Conservation (phyloP, 140 eudicot genomes). For the Erigeron philadelphicus region DNA sequence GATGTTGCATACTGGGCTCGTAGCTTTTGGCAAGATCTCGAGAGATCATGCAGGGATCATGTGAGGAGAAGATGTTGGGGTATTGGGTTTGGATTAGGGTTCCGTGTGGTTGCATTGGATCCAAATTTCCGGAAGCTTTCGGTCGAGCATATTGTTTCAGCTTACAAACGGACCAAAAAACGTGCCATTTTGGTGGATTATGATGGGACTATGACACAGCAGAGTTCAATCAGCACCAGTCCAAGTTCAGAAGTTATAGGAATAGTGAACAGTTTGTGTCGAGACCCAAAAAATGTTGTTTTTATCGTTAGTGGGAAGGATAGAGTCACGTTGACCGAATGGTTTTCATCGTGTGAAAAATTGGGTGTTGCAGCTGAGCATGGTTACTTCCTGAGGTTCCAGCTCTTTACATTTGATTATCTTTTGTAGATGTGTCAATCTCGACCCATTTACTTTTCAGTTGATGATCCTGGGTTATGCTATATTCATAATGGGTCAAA, state of each 20-base stretch:
- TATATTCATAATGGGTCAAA: slow-evolving; percentile 8
- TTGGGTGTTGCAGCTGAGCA: slow-evolving; percentile 84
- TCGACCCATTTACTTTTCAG: background rate
- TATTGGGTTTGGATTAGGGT: slow-evolving; percentile 87
- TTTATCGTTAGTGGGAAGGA: slow-evolving; percentile 84
- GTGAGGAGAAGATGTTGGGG: slow-evolving; percentile 88
- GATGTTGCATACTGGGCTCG: slow-evolving; percentile 91
- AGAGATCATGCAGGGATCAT: slow-evolving; percentile 80
- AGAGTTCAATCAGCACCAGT: slow-evolving; percentile 42
- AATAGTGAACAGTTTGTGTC: slow-evolving; percentile 56
- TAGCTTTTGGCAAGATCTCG: slow-evolving; percentile 81
- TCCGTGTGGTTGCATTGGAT: slow-evolving; percentile 77
- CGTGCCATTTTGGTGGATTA: slow-evolving; percentile 84
- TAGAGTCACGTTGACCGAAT: slow-evolving; percentile 48
- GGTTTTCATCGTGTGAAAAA: slow-evolving; percentile 77
- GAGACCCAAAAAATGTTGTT: slow-evolving; percentile 73
- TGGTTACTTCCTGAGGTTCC: slow-evolving; percentile 80
- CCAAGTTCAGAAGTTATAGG: slow-evolving; percentile 57
- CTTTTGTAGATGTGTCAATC: slow-evolving; percentile 5
- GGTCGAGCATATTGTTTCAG: slow-evolving; percentile 76
- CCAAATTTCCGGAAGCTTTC: slow-evolving; percentile 81
- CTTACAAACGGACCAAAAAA: slow-evolving; percentile 69
- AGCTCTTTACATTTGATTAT: slow-evolving; percentile 1
- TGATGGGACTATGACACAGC: slow-evolving; percentile 65
- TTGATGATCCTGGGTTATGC: background rate